A percentile compares a stretch with the other conserved stretches of the same genome.
phyloP scores from a whole-genome alignment of 257 asterid species.

The Euphrasia confusa region DNA sequence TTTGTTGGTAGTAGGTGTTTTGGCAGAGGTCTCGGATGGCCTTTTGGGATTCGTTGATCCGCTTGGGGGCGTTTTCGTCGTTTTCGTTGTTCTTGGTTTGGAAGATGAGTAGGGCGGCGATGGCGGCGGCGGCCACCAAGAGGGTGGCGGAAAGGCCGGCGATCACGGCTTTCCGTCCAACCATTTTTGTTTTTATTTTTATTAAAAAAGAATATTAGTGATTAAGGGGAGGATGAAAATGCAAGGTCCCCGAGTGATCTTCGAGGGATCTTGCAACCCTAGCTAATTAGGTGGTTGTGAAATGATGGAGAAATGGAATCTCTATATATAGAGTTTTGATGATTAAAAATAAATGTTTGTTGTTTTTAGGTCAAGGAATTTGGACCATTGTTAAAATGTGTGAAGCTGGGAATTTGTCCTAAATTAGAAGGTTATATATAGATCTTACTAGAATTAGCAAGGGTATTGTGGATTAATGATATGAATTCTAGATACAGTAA shows the following conservation, averaged over 20 bases:
- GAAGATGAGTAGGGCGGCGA: conserved; percentile 14
- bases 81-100: background rate
- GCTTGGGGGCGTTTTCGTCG: background rate
- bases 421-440: too few relatives aligned
- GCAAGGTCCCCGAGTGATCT: background rate
- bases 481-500: too few relatives aligned
- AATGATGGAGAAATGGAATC: background rate
- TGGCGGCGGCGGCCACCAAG: conserved; percentile 21
- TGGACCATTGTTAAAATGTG: background rate
- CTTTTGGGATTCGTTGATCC: background rate
- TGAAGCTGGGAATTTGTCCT: conserved; percentile 22
- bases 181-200: conserved; percentile 11
- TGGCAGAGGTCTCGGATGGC: conserved; percentile 29
- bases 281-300: background rate
- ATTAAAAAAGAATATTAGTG: background rate
- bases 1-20: conserved; percentile 32
- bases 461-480: too few relatives aligned
- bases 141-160: conserved; percentile 21
- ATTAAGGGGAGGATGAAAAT: background rate
- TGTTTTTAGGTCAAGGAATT: background rate
- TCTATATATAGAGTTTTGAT: background rate
- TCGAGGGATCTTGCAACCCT: conserved; percentile 4
- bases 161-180: conserved; percentile 22
- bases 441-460: too few relatives aligned
- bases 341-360: background rate